A percentile compares a stretch with the other conserved stretches of the same genome.
phyloP scores from a whole-genome alignment of 306 rosid genomes.

The Cicer judaicum region DNA sequence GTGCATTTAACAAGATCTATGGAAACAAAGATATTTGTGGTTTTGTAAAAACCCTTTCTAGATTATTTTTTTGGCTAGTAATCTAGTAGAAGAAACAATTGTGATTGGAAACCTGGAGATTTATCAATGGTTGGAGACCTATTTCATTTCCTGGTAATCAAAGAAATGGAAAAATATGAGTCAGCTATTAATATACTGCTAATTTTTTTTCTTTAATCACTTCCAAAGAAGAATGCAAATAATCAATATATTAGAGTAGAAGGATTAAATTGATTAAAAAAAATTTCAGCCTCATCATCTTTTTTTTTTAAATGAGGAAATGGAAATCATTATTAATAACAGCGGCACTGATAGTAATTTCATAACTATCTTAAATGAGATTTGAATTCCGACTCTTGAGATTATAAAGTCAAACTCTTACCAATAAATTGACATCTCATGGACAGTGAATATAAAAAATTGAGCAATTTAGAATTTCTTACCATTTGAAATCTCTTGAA shows the following conservation, averaged over 20 bases:
- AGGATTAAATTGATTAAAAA: neutral
- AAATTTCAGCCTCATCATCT: neutral
- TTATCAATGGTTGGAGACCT: conserved; percentile 53
- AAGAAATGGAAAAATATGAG: conserved; percentile 10
- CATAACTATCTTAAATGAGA: too few relatives aligned
- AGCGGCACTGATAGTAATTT: too few relatives aligned
- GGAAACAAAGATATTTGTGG: neutral
- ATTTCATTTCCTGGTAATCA: conserved; percentile 55
- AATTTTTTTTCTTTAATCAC: neutral
- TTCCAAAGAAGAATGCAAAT: neutral
- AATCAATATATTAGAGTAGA: neutral
- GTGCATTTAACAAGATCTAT: conserved; percentile 6
- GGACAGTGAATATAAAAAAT: too few relatives aligned
- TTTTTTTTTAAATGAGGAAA: too few relatives aligned
- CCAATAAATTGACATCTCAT: too few relatives aligned
- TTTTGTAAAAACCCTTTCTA: neutral
- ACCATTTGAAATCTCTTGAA: conserved; percentile 66
- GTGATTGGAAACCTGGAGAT: conserved; percentile 57
- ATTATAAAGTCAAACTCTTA: too few relatives aligned
- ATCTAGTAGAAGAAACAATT: neutral
- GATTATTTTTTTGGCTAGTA: neutral
- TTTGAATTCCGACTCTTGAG: too few relatives aligned
- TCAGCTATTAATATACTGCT: too few relatives aligned
- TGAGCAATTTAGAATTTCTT: conserved; percentile 1
- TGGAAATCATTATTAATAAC: too few relatives aligned